These are phyloP conservation scores for Cytospora piceicola DNA, from an alignment of 2,329 filamentous ascomycete species.

Conservation along the genomic window DNA sequence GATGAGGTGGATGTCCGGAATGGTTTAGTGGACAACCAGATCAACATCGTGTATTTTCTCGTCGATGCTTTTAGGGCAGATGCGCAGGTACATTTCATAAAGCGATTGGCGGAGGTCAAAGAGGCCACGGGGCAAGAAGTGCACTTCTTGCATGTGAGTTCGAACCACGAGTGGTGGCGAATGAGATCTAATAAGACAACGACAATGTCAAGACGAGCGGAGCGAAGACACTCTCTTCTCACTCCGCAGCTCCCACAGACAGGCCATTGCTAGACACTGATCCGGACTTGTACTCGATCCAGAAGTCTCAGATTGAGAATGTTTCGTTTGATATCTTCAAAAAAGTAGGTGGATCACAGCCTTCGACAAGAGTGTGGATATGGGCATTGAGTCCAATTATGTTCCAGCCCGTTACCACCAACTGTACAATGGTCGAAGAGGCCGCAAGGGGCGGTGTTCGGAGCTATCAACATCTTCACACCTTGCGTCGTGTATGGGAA, in stretches of 20 bases:
- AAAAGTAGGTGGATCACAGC: background rate
- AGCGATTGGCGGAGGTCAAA: slow-evolving; percentile 50
- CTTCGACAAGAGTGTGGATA: background rate
- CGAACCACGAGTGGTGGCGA: background rate
- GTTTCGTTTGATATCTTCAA: slow-evolving; percentile 22
- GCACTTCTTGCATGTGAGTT: slow-evolving; percentile 51
- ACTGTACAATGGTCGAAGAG: slow-evolving; percentile 48
- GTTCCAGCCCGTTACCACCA: slow-evolving; percentile 45
- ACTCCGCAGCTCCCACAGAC: slow-evolving; percentile 49
- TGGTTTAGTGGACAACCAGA: slow-evolving; percentile 46
- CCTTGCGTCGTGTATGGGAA: slow-evolving; percentile 58
- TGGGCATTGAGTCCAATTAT: background rate
- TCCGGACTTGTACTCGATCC: slow-evolving; percentile 46
- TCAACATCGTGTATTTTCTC: slow-evolving; percentile 54
- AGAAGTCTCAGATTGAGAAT: slow-evolving; percentile 41
- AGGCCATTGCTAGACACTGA: slow-evolving; percentile 49
- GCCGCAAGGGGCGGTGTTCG: slow-evolving; percentile 47
- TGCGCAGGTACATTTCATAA: slow-evolving; percentile 47
- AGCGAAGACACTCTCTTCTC: slow-evolving; percentile 56
- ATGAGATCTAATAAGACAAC: background rate
- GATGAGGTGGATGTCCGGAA: slow-evolving; percentile 42
- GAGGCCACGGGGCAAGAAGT: slow-evolving; percentile 45
- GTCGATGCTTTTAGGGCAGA: slow-evolving; percentile 44
- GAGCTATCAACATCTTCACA: slow-evolving; percentile 56
- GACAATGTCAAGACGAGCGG: slow-evolving; percentile 46